phyloP scores from a whole-genome alignment of 1,139 yeast species.

The Kodamaea derodonti region DNA sequence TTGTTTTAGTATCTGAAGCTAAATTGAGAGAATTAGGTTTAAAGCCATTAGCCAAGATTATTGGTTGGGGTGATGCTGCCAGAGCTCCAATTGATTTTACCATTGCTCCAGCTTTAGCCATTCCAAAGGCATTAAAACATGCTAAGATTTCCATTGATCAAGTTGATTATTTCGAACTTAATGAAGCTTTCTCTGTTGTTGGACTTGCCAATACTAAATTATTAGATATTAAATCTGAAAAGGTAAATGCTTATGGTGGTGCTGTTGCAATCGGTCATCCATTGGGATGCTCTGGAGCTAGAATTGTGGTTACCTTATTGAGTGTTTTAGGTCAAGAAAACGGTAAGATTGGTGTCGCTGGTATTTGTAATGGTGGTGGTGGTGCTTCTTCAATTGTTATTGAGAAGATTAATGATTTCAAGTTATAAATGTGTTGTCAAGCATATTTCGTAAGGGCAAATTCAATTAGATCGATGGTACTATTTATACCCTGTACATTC shows the following conservation, averaged over 20 bases:
- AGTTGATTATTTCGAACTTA: conserved; percentile 82
- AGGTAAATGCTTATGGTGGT: conserved; percentile 94
- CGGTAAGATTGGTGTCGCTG: conserved; percentile 92
- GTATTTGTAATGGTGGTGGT: conserved; percentile 98
- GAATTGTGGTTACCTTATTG: conserved; percentile 81
- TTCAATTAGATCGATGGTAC: too few species aligned
- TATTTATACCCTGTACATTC: too few species aligned
- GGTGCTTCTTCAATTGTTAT: conserved; percentile 88
- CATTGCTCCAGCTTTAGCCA: conserved; percentile 88
- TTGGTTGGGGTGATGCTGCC: conserved; percentile 98
- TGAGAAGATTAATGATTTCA: conserved; percentile 39
- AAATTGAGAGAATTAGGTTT: conserved; percentile 81
- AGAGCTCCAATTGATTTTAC: conserved; percentile 92
- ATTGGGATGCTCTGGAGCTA: conserved; percentile 95
- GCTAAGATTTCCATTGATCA: conserved; percentile 60
- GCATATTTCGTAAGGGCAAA: too few species aligned
- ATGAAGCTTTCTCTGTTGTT: conserved; percentile 96
- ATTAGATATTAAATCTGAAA: conserved; percentile 57
- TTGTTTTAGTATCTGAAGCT: conserved; percentile 75
- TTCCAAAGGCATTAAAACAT: conserved; percentile 91
- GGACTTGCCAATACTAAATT: conserved; percentile 87
- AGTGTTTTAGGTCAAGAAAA: conserved; percentile 74
- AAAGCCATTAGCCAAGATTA: conserved; percentile 81
- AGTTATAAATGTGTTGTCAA: conserved; percentile 22
- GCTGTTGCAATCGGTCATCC: conserved; percentile 98